Conservation (phyloP, 106 monocot species). For the Apostasia shenzhenica region DNA sequence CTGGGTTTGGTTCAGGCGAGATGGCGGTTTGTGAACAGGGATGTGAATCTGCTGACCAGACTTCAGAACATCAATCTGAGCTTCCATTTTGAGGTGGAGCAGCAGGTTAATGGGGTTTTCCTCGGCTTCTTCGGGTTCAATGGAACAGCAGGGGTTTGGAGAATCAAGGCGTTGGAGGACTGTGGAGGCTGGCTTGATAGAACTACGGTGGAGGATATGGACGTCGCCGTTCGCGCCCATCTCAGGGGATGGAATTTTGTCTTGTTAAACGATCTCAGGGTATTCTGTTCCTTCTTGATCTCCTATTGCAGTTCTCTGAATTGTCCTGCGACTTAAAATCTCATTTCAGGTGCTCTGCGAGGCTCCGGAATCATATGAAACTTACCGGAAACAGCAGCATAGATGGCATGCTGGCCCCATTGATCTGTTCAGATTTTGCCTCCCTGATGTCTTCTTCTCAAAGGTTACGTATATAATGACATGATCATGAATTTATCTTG, state of each 20-base stretch:
- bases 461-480: slow-evolving; percentile 6
- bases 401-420: slow-evolving; percentile 29
- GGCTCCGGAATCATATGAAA: slow-evolving; percentile 18
- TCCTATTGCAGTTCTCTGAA: neutral
- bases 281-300: neutral
- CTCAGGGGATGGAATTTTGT: slow-evolving; percentile 42
- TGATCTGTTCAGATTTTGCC: slow-evolving; percentile 25
- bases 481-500: too few relatives aligned
- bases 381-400: slow-evolving; percentile 21
- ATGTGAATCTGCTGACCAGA: slow-evolving; percentile 21
- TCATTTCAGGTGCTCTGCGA: slow-evolving; percentile 19
- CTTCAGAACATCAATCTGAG: slow-evolving; percentile 19
- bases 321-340: neutral
- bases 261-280: slow-evolving; percentile 37
- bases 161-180: slow-evolving; percentile 30
- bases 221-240: slow-evolving; percentile 25
- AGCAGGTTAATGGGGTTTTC: slow-evolving; percentile 31
- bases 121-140: slow-evolving; percentile 28
- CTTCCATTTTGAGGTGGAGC: slow-evolving; percentile 42
- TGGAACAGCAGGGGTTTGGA: slow-evolving; percentile 45
- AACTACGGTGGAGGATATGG: slow-evolving; percentile 31
- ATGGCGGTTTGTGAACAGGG: slow-evolving; percentile 38
- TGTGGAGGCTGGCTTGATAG: slow-evolving; percentile 46
- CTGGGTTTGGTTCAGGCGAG: slow-evolving; percentile 41
- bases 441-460: slow-evolving; percentile 15